Percentiles rank a stretch among this genome's conserved stretches.
These are phyloP conservation scores for Aureobasidium melanogenum DNA, from an alignment of 2,329 filamentous ascomycete species.

Conservation along the genomic window DNA sequence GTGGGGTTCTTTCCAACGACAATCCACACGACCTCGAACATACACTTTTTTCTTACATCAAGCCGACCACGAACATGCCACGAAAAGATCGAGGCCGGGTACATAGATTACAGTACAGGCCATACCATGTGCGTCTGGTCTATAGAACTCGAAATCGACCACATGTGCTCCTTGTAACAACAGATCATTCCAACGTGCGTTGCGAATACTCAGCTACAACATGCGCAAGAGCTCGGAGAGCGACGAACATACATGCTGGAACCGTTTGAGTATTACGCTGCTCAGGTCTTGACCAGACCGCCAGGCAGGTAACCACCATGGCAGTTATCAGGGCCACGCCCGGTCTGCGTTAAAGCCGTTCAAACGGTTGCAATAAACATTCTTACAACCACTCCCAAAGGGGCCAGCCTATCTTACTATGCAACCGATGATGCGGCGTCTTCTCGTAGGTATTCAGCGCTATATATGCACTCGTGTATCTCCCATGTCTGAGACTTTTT, in stretches of 20 bases:
- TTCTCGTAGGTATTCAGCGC: background rate
- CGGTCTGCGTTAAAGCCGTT: constrained; percentile 8
- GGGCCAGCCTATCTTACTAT: constrained; percentile 10
- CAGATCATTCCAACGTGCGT: background rate
- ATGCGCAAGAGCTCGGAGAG: background rate
- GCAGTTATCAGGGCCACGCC: constrained; percentile 6
- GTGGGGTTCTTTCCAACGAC: constrained; percentile 2
- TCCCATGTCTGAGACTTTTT: background rate
- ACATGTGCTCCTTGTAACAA: background rate
- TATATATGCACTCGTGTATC: background rate
- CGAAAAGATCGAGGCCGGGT: background rate
- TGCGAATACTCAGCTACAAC: background rate
- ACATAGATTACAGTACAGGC: too few relatives aligned
- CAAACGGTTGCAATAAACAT: constrained; percentile 6
- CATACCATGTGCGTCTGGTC: background rate
- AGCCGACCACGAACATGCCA: background rate
- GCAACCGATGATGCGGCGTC: background rate
- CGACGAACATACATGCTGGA: background rate
- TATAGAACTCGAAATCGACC: background rate
- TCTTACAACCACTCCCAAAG: constrained; percentile 7
- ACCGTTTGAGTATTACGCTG: constrained; percentile 1
- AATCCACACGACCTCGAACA: background rate
- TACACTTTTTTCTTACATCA: background rate
- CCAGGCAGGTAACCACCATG: background rate
- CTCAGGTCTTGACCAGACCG: background rate